Evolutionary conservation across 2,329 filamentous ascomycete genomes (phyloP).

Genomic region (Penicillium sp.): DNA sequence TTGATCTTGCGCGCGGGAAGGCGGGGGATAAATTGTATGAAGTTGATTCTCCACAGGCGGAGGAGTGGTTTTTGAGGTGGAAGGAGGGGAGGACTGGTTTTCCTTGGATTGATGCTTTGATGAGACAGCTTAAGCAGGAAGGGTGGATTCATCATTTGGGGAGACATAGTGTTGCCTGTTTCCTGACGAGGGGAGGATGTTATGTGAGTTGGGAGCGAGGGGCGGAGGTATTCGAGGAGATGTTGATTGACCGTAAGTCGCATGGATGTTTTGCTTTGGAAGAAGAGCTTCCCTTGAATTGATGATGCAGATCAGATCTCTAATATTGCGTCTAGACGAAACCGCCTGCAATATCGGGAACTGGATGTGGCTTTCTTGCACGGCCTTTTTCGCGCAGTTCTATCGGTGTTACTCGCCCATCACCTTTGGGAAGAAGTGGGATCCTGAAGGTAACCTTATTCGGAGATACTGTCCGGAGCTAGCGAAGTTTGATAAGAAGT

Average conservation of each 20-base stretch:
- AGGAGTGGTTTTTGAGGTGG: slow-evolving; percentile 71
- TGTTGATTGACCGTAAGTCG: slow-evolving; percentile 65
- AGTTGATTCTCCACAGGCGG: slow-evolving; percentile 65
- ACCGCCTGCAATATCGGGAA: slow-evolving; percentile 32
- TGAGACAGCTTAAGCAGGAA: slow-evolving; percentile 72
- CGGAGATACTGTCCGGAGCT: slow-evolving; percentile 71
- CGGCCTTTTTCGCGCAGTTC: slow-evolving; percentile 64
- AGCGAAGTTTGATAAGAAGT: slow-evolving; percentile 64
- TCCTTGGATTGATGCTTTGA: slow-evolving; percentile 79
- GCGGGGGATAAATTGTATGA: slow-evolving; percentile 64
- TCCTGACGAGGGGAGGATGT: slow-evolving; percentile 77
- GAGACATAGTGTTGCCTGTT: slow-evolving; percentile 77
- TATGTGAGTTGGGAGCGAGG: slow-evolving; percentile 81
- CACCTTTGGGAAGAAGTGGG: slow-evolving; percentile 76
- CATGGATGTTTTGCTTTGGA: too few relatives aligned
- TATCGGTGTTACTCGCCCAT: slow-evolving; percentile 58
- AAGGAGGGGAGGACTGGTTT: slow-evolving; percentile 72
- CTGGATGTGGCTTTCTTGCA: slow-evolving; percentile 66
- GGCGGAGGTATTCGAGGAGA: slow-evolving; percentile 77
- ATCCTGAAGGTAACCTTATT: slow-evolving; percentile 67
- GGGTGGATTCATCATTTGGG: slow-evolving; percentile 83
- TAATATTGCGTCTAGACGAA: slow-evolving; percentile 21
- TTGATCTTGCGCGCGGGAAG: slow-evolving; percentile 39
- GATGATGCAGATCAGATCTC: neutral
- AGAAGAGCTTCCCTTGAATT: neutral